These are phyloP conservation scores for Chaetomiaceae sp. DNA, from an alignment of 2,329 filamentous ascomycete species.

Conservation along the genomic window DNA sequence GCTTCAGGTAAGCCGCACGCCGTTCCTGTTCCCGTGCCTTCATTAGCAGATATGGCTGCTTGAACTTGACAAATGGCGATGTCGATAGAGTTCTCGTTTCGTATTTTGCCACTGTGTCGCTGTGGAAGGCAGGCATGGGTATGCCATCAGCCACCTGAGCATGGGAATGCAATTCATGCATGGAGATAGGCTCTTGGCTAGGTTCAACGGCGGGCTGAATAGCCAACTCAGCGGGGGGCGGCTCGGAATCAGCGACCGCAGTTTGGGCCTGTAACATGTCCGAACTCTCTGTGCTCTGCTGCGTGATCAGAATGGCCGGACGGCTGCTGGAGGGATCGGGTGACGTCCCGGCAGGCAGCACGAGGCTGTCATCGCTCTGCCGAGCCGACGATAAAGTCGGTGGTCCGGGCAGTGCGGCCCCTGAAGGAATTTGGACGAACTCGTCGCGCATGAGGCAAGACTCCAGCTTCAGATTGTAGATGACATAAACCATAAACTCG, in stretches of 20 bases:
- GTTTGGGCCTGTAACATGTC: conserved; percentile 24
- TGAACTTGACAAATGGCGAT: conserved; percentile 94
- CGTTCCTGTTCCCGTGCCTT: conserved; percentile 88
- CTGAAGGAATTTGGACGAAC: conserved; percentile 74
- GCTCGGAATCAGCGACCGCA: conserved; percentile 22
- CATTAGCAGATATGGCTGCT: conserved; percentile 88
- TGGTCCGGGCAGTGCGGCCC: conserved; percentile 44
- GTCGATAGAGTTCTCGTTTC: conserved; percentile 90
- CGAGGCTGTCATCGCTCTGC: conserved; percentile 35
- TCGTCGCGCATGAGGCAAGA: conserved; percentile 92
- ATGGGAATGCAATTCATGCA: conserved; percentile 41
- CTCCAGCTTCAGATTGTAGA: conserved; percentile 95
- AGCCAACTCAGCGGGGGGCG: conserved; percentile 8
- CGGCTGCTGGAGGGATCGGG: conserved; percentile 19
- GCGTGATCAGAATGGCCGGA: conserved; percentile 22
- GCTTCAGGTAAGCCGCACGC: conserved; percentile 74
- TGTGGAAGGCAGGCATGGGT: conserved; percentile 87
- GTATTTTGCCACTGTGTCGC: conserved; percentile 89
- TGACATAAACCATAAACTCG: conserved; percentile 98
- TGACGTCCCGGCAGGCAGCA: conserved; percentile 30
- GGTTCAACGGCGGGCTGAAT: conserved; percentile 11
- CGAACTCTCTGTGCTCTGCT: conserved; percentile 24
- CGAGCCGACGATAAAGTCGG: conserved; percentile 33
- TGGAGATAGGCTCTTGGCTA: conserved; percentile 32
- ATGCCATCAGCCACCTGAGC: conserved; percentile 67